These are phyloP conservation scores for Tillandsia fasciculata DNA, from an alignment of 176 grass and related monocot species.

Conservation along the genomic window DNA sequence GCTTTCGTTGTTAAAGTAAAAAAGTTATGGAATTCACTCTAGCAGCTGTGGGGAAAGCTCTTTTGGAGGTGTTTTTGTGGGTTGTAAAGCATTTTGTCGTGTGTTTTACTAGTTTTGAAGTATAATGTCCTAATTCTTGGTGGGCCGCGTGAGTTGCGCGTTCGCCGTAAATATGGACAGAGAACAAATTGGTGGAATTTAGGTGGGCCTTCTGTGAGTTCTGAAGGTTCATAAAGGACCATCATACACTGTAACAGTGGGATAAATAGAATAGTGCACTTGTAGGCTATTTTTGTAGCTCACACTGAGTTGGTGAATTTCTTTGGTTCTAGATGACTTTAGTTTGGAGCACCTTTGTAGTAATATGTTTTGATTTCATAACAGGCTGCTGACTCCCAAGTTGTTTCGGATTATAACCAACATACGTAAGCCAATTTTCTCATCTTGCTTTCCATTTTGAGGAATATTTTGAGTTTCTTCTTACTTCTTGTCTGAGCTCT, in stretches of 20 bases:
- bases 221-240: constrained; percentile 25
- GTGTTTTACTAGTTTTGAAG: background rate
- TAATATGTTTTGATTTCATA: constrained; percentile 19
- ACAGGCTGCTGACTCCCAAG: constrained; percentile 88
- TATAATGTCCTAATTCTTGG: constrained; percentile 43
- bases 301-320: background rate
- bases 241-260: constrained; percentile 13
- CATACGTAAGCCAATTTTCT: constrained; percentile 62
- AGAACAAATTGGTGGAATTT: constrained; percentile 34
- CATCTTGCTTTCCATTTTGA: background rate
- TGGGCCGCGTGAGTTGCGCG: constrained; percentile 18
- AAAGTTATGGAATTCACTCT: too few species aligned
- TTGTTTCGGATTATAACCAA: constrained; percentile 90
- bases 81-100: background rate
- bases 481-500: background rate
- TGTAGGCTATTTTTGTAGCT: background rate
- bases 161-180: constrained; percentile 46
- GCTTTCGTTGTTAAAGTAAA: too few species aligned
- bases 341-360: background rate
- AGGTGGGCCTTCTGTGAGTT: constrained; percentile 27
- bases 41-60: background rate
- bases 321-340: background rate
- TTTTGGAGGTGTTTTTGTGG: background rate
- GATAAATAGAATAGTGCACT: background rate
- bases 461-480: background rate